Evolutionary conservation across 208 protist species (phyloP).

Genomic region (Kentomonas sorsogonicus): DNA sequence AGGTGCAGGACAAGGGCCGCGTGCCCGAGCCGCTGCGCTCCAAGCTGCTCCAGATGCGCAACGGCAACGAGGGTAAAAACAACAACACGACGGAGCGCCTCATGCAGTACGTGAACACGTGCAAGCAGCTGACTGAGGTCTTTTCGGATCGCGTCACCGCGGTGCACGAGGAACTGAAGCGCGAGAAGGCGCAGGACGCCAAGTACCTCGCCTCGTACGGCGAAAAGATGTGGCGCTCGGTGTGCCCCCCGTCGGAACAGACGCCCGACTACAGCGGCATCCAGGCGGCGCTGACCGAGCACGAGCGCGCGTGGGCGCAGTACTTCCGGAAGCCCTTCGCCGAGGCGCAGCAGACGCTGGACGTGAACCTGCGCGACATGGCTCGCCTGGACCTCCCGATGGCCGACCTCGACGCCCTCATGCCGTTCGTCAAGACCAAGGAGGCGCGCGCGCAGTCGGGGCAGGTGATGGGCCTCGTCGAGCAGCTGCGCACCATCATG

Average conservation of each 20-base stretch:
- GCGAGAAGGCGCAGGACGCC: slow-evolving; percentile 43
- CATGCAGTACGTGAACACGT: slow-evolving; percentile 39
- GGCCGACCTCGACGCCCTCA: slow-evolving; percentile 69
- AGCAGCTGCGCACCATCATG: slow-evolving; percentile 49
- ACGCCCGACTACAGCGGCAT: slow-evolving; percentile 56
- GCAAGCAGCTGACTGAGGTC: slow-evolving; percentile 48
- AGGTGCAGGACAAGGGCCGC: slow-evolving; percentile 31
- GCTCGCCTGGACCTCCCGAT: slow-evolving; percentile 69
- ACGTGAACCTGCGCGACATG: slow-evolving; percentile 47
- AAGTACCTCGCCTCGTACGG: slow-evolving; percentile 58
- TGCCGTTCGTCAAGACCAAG: slow-evolving; percentile 73
- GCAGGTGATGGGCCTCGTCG: slow-evolving; percentile 46
- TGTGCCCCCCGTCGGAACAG: slow-evolving; percentile 30
- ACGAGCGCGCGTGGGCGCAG: slow-evolving; percentile 42
- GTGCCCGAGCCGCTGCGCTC: slow-evolving; percentile 61
- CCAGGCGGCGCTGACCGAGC: slow-evolving; percentile 36
- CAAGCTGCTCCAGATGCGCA: slow-evolving; percentile 50
- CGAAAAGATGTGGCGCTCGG: slow-evolving; percentile 68
- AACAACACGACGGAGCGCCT: slow-evolving; percentile 39
- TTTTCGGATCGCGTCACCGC: slow-evolving; percentile 46
- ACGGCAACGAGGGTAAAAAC: slow-evolving; percentile 22
- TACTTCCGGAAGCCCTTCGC: slow-evolving; percentile 43
- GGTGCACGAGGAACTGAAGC: slow-evolving; percentile 42
- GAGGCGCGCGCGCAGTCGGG: slow-evolving; percentile 49
- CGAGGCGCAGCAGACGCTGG: slow-evolving; percentile 35